phyloP scores from a whole-genome alignment of 192 early-diverging fungal genomes.

The Geranomyces variabilis region DNA sequence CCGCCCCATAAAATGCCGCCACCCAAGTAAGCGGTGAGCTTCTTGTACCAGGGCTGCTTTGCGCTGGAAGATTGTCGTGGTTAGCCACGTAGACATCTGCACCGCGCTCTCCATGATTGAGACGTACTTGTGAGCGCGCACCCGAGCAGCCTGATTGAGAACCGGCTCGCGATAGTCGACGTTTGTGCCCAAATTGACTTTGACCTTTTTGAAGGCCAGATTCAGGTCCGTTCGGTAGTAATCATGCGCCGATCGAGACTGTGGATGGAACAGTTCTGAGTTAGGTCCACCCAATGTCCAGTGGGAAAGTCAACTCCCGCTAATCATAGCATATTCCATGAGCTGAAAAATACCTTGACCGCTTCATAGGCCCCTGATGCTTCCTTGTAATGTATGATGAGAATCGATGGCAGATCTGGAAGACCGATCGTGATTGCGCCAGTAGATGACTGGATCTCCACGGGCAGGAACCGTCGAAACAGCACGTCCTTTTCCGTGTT shows the following conservation, averaged over 20 bases:
- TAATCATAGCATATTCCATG: no score
- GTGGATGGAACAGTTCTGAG: no score
- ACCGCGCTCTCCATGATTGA: no score
- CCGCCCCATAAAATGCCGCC: conserved; percentile 30
- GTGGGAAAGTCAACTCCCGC: no score
- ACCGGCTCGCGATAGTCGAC: conserved; percentile 63
- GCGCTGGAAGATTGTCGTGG: conserved; percentile 34
- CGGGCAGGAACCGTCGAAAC: conserved; percentile 65
- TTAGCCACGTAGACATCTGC: no score
- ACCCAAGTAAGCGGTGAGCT: conserved; percentile 17
- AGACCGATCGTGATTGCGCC: conserved; percentile 77
- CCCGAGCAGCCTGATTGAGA: conserved; percentile 49
- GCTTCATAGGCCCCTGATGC: conserved; percentile 59
- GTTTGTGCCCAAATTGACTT: conserved; percentile 62
- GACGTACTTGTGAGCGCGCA: conserved; percentile 30
- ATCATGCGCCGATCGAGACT: conserved; percentile 62
- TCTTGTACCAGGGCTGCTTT: conserved; percentile 1
- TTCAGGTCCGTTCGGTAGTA: conserved; percentile 61
- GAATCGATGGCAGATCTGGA: conserved; percentile 62
- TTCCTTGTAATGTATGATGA: conserved; percentile 62
- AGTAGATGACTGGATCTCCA: conserved; percentile 64
- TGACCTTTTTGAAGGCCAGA: conserved; percentile 54
- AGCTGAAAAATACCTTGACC: conserved; percentile 33
- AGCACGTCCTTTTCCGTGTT: conserved; percentile 38
- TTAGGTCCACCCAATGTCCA: no score